Conservation (phyloP, 768 basidiomycete species). For the Epithele typhae region DNA sequence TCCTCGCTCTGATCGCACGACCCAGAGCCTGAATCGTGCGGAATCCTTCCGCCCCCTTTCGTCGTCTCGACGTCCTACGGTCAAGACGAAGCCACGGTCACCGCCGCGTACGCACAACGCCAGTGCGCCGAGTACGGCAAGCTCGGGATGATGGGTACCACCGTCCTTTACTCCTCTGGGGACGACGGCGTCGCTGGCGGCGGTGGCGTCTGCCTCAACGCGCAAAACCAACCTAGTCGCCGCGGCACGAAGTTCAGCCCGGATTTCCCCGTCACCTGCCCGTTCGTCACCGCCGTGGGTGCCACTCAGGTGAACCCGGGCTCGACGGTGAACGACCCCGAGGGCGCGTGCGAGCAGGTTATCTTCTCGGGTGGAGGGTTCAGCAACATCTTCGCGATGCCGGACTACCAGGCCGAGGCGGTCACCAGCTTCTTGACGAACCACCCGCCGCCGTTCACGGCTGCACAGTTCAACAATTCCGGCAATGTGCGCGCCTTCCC, state of each 20-base stretch:
- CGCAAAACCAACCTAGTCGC: constrained; percentile 24
- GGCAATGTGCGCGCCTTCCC: constrained; percentile 23
- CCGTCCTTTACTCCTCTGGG: constrained; percentile 40
- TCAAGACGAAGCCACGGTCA: constrained; percentile 31
- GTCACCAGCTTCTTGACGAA: constrained; percentile 27
- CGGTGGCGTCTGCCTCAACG: constrained; percentile 27
- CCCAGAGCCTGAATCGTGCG: constrained; percentile 33
- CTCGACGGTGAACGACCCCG: constrained; percentile 30
- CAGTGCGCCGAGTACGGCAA: constrained; percentile 44
- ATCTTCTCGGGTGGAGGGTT: constrained; percentile 38
- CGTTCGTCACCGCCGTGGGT: constrained; percentile 35
- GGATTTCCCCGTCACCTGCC: constrained; percentile 39
- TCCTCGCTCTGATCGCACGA: not conserved
- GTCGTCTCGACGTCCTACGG: constrained; percentile 40
- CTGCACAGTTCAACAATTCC: constrained; percentile 31
- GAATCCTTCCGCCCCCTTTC: constrained; percentile 30
- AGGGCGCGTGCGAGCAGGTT: constrained; percentile 33
- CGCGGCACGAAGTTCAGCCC: constrained; percentile 36
- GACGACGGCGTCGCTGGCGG: constrained; percentile 40
- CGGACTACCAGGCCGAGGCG: constrained; percentile 31
- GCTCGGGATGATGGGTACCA: constrained; percentile 30
- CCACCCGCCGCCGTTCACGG: constrained; percentile 31
- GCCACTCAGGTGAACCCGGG: constrained; percentile 33
- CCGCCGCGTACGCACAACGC: constrained; percentile 32
- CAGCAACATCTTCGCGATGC: constrained; percentile 36